A percentile compares a stretch with the other conserved stretches of the same genome.
phyloP scores from a whole-genome alignment of 345 rosid species.

The Clarkia xantiana region DNA sequence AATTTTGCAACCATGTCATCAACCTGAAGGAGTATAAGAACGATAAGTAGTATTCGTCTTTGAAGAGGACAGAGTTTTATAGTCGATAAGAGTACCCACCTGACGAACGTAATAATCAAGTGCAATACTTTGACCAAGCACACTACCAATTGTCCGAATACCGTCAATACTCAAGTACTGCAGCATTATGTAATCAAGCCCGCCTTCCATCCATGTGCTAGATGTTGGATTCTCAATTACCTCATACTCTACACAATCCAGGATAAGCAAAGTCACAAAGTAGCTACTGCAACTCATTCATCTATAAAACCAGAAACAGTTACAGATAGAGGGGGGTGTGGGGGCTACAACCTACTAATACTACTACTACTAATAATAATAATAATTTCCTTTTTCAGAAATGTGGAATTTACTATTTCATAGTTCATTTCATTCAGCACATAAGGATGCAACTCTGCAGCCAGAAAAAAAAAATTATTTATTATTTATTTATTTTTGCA shows the following conservation, averaged over 20 bases:
- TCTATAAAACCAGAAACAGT: no score
- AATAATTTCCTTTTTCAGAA: no score
- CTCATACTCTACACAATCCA: constrained; percentile 53
- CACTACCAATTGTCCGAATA: constrained; percentile 83
- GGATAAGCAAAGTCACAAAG: no score
- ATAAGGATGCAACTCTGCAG: no score
- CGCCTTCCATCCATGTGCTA: constrained; percentile 82
- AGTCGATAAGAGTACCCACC: constrained; percentile 27
- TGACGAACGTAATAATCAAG: constrained; percentile 95
- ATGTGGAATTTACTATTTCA: no score
- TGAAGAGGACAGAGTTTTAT: background rate
- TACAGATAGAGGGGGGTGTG: no score
- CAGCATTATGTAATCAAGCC: constrained; percentile 76
- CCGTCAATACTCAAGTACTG: constrained; percentile 83
- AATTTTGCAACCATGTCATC: constrained; percentile 97
- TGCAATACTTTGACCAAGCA: constrained; percentile 94
- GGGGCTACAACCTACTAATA: no score
- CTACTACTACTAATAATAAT: no score
- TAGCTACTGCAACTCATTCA: no score
- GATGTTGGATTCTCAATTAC: constrained; percentile 69
- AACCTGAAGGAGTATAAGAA: constrained; percentile 33
- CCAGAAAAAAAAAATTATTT: no score
- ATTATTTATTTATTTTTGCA: no score
- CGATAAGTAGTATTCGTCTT: background rate
- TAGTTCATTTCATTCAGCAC: no score